phyloP scores from a whole-genome alignment of 805 yeast species.

The Phaffomyces antillensis region DNA sequence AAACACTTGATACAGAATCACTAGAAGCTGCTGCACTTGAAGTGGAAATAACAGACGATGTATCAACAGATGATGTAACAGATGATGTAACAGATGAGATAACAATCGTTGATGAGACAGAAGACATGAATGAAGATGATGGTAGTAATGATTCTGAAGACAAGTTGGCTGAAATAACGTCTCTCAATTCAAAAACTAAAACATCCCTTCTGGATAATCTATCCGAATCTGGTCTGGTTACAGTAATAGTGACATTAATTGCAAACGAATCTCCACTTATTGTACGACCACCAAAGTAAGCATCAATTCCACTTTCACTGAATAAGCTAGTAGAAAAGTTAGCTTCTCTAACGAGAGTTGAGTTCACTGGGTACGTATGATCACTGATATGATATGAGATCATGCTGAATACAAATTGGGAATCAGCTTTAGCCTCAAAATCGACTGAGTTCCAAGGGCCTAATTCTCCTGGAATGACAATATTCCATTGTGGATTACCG shows the following conservation, averaged over 20 bases:
- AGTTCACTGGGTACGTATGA: slow-evolving; percentile 1
- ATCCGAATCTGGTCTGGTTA: background rate
- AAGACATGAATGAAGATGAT: background rate
- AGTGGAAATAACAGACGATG: background rate
- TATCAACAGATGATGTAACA: background rate
- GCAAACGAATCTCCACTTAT: slow-evolving; percentile 2
- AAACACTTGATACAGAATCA: background rate
- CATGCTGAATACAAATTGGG: background rate
- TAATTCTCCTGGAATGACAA: slow-evolving; percentile 15
- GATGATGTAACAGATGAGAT: background rate
- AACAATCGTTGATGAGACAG: background rate
- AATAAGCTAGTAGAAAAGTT: background rate
- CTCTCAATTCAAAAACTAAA: slow-evolving; percentile 1
- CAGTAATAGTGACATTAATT: background rate
- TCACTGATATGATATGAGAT: slow-evolving; percentile 1
- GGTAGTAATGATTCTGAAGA: background rate
- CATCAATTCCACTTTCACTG: slow-evolving; percentile 3
- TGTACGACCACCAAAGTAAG: slow-evolving; percentile 4
- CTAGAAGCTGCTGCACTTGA: background rate
- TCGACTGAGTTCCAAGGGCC: slow-evolving; percentile 16
- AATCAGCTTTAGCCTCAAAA: slow-evolving; percentile 1
- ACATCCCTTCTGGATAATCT: slow-evolving; percentile 3
- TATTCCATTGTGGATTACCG: slow-evolving; percentile 12
- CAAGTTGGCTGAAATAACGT: slow-evolving; percentile 1
- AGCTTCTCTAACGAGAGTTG: slow-evolving; percentile 1